These are phyloP conservation scores for Rubroshorea leprosula DNA, from an alignment of 345 rosid species.

Conservation along the genomic window DNA sequence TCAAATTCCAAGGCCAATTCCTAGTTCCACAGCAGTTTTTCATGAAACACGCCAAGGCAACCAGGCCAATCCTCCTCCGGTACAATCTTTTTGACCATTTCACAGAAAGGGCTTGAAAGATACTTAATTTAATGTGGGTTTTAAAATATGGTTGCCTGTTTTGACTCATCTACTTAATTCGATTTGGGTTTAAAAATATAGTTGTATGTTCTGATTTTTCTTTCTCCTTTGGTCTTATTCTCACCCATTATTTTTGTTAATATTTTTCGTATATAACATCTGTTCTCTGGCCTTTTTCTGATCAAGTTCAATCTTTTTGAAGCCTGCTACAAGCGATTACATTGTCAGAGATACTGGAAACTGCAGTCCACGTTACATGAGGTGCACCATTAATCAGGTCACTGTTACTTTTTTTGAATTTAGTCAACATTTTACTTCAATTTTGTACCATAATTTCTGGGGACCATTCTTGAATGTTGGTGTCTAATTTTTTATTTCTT, in stretches of 20 bases:
- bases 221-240: background rate
- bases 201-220: background rate
- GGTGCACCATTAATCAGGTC: conserved; percentile 98
- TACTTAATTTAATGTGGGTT: background rate
- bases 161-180: background rate
- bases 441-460: background rate
- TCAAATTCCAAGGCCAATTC: conserved; percentile 94
- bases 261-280: conserved; percentile 6
- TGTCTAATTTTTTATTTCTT: background rate
- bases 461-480: background rate
- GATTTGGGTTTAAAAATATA: background rate
- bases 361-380: conserved; percentile 98
- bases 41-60: conserved; percentile 84
- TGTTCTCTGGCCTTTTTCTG: conserved; percentile 12
- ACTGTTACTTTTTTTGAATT: conserved; percentile 3
- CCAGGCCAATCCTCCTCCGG: conserved; percentile 94
- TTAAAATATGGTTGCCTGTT: background rate
- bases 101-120: background rate
- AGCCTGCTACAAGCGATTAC: conserved; percentile 94
- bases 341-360: conserved; percentile 84
- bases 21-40: conserved; percentile 51
- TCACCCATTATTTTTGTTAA: background rate
- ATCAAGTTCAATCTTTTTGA: conserved; percentile 27
- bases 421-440: conserved; percentile 9
- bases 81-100: conserved; percentile 21